Base-by-base conservation (phyloP, 495 filamentous ascomycete species). In the Evansstolkia leycettana region DNA sequence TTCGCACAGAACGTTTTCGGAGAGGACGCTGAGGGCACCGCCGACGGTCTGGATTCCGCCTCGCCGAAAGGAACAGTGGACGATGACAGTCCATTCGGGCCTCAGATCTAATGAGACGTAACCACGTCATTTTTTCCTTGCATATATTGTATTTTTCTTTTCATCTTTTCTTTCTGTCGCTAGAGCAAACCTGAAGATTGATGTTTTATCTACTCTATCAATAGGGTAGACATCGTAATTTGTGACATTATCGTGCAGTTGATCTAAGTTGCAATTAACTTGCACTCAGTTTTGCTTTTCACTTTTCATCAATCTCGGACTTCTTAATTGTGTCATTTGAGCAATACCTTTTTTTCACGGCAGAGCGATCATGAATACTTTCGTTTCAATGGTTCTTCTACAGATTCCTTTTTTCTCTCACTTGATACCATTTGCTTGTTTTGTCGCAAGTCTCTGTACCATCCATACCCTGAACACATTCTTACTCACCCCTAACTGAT, bases 1-100 rank as follows among this genome's bases (percentile, higher is more conserved):
- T 62, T 64, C 35, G 61, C 62, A 9, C 41, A 48, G 14, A 43
- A 41, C 39, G 53, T 60, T 23, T 46, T 54, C 13, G 45, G 44
- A 9, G 61, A 63, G 36, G 63, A 67, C 24, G 45, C 47, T 14
- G 61, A 64, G 25, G 63, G 60, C 39, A 65, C 55, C 6, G 57
- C 54, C 33, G 61, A 55, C 23, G 58, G 55, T 11, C 43, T 63
- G 34, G 52, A 63, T 27, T 62, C 58, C 1, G 58, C 51, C 0
- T 61, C 61, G 0, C 61, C 61, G 2, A 52, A 48, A 25, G 54
- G 57, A 5, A 27, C 42, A 11, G 20, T 23, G 4, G 40, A 24
- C 6, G 47, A 57, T 8, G 48, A 51, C 16, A 51, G 57, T 11
- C 60, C 58, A 3, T 64, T 64, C 27, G 60, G 60, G 2, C 60